phyloP scores from a whole-genome alignment of 768 basidiomycete genomes.

The Boletus vinaceobasis region DNA sequence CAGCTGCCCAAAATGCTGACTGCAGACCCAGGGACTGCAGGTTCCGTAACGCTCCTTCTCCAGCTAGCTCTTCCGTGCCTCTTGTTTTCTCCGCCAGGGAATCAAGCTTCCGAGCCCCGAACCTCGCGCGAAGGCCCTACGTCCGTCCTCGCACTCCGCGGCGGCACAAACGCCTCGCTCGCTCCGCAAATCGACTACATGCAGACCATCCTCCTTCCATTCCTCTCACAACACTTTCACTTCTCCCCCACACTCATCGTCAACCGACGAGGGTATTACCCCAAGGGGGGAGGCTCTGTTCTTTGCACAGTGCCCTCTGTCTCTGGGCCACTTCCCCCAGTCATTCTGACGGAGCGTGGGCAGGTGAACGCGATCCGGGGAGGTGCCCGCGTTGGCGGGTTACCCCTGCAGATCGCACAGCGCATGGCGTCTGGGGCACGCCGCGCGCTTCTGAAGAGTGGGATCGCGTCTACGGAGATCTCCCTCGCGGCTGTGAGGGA shows the following conservation, averaged over 20 bases:
- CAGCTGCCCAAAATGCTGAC: slow-evolving; percentile 39
- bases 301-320: slow-evolving; percentile 37
- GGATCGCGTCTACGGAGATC: slow-evolving; percentile 21
- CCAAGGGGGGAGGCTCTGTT: slow-evolving; percentile 69
- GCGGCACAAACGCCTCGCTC: slow-evolving; percentile 68
- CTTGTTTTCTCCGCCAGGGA: slow-evolving; percentile 42
- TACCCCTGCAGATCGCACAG: slow-evolving; percentile 54
- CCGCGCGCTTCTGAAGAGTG: slow-evolving; percentile 39
- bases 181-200: slow-evolving; percentile 80
- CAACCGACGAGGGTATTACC: slow-evolving; percentile 63
- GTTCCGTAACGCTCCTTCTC: slow-evolving; percentile 66
- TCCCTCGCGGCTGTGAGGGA: slow-evolving; percentile 47
- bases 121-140: slow-evolving; percentile 7
- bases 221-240: slow-evolving; percentile 56
- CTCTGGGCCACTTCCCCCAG: slow-evolving; percentile 38
- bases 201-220: slow-evolving; percentile 63
- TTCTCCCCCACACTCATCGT: slow-evolving; percentile 44
- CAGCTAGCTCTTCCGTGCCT: slow-evolving; percentile 72
- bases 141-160: slow-evolving; percentile 54
- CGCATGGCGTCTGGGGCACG: slow-evolving; percentile 56
- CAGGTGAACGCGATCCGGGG: slow-evolving; percentile 50
- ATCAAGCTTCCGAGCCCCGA: neutral
- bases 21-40: slow-evolving; percentile 57
- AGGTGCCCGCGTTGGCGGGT: slow-evolving; percentile 60
- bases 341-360: slow-evolving; percentile 58